Evolutionary conservation across 2,329 filamentous ascomycete species (phyloP).

Genomic region (Monilinia fructigena): DNA sequence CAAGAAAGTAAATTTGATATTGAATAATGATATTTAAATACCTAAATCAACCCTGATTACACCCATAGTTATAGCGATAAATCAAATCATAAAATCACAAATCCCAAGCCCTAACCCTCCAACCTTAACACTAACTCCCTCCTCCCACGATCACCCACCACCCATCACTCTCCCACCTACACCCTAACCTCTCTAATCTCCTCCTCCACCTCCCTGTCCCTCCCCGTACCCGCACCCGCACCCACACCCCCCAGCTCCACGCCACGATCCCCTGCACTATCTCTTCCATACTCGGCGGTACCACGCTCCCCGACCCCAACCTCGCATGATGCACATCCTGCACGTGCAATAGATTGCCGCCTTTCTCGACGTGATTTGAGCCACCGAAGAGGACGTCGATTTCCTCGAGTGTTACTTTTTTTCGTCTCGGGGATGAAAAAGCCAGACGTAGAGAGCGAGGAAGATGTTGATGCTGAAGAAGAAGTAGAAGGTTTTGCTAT

Average conservation of each 20-base stretch:
- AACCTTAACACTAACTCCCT: neutral
- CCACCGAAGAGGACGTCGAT: conserved; percentile 61
- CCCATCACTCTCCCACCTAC: neutral
- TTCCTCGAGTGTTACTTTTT: conserved; percentile 59
- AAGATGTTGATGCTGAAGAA: conserved; percentile 54
- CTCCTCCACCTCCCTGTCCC: neutral
- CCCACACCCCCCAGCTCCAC: neutral
- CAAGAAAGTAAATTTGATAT: neutral
- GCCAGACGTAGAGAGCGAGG: conserved; percentile 57
- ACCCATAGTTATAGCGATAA: neutral
- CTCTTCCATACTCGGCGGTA: neutral
- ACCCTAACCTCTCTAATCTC: too few species aligned
- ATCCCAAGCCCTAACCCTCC: neutral
- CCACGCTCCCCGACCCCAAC: neutral
- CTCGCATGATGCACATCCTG: conserved; percentile 12
- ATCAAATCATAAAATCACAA: too few species aligned
- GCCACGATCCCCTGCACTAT: too few species aligned
- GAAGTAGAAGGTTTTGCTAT: conserved; percentile 49
- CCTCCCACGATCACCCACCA: neutral
- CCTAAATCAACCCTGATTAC: neutral
- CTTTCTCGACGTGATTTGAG: conserved; percentile 18
- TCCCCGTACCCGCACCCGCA: too few species aligned
- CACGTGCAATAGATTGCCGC: conserved; percentile 4
- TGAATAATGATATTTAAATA: neutral
- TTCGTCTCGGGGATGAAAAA: conserved; percentile 66